Conservation (phyloP, 805 yeast genomes). For the Lipomyces spencermartinsiae region DNA sequence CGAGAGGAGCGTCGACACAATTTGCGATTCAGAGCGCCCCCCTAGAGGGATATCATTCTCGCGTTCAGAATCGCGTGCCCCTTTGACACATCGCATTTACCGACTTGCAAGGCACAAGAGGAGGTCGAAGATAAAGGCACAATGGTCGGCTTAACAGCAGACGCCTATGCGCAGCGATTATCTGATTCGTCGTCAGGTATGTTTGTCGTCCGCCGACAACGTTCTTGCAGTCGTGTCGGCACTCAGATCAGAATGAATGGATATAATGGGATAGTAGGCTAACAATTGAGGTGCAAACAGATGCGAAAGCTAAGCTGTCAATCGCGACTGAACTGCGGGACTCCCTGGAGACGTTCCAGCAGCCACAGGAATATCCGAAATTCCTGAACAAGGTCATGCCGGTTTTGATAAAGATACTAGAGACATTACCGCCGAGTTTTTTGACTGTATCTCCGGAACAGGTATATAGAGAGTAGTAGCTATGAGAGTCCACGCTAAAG, state of each 20-base stretch:
- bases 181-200: slow-evolving; percentile 32
- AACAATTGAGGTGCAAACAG: slow-evolving; percentile 43
- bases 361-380: slow-evolving; percentile 79
- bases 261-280: neutral
- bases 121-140: slow-evolving; percentile 4
- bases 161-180: slow-evolving; percentile 34
- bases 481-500: neutral
- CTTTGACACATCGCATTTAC: neutral
- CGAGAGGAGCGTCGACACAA: neutral
- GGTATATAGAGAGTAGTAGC: slow-evolving; percentile 21
- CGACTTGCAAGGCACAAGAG: neutral
- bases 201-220: slow-evolving; percentile 1
- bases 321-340: slow-evolving; percentile 84
- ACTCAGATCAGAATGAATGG: neutral
- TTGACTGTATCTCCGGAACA: slow-evolving; percentile 67
- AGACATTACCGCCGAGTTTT: slow-evolving; percentile 76
- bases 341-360: slow-evolving; percentile 81
- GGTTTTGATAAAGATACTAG: slow-evolving; percentile 65
- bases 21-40: neutral
- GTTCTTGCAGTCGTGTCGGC: no score
- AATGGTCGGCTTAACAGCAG: slow-evolving; percentile 35
- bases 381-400: slow-evolving; percentile 76
- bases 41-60: neutral
- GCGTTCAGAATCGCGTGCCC: neutral
- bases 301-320: slow-evolving; percentile 66